Evolutionary conservation across 345 rosid genomes (phyloP).

Genomic region (Garcia nutans): DNA sequence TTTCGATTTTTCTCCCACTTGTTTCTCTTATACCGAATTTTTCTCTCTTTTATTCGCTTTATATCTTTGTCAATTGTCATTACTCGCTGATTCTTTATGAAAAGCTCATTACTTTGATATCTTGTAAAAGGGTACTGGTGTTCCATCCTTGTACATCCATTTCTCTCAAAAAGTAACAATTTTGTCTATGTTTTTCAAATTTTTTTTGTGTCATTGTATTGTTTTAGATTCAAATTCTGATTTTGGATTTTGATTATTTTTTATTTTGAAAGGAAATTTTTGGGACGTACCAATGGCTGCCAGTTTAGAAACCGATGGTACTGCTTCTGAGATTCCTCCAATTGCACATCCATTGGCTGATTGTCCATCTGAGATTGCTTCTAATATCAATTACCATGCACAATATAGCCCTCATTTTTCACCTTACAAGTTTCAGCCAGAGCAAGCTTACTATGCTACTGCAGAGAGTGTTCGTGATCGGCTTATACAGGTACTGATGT

Average conservation of each 20-base stretch:
- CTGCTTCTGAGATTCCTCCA: slow-evolving; percentile 42
- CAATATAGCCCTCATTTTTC: slow-evolving; percentile 89
- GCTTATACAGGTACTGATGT: slow-evolving; percentile 54
- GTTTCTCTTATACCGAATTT: not conserved
- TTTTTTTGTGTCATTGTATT: not conserved
- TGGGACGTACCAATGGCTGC: slow-evolving; percentile 3
- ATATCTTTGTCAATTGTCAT: not conserved
- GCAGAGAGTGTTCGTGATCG: slow-evolving; percentile 93
- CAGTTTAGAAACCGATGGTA: slow-evolving; percentile 32
- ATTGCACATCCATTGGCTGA: slow-evolving; percentile 62
- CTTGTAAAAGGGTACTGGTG: not conserved
- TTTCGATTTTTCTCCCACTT: not conserved
- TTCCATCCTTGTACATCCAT: not conserved
- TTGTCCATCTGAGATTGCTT: slow-evolving; percentile 61
- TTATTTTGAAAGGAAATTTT: not conserved
- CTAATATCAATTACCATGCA: slow-evolving; percentile 76
- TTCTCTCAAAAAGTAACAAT: not conserved
- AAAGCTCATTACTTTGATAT: not conserved
- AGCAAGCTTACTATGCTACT: slow-evolving; percentile 80
- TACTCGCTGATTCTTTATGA: not conserved
- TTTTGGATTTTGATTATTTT: not conserved
- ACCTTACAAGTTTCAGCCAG: slow-evolving; percentile 83
- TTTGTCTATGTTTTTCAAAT: not conserved
- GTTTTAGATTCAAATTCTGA: not conserved
- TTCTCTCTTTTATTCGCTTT: not conserved